Evolutionary conservation across 768 basidiomycete genomes (phyloP), one percentile per base, ranked within the genome.

Genomic region (Rhizopogon vulgaris): DNA sequence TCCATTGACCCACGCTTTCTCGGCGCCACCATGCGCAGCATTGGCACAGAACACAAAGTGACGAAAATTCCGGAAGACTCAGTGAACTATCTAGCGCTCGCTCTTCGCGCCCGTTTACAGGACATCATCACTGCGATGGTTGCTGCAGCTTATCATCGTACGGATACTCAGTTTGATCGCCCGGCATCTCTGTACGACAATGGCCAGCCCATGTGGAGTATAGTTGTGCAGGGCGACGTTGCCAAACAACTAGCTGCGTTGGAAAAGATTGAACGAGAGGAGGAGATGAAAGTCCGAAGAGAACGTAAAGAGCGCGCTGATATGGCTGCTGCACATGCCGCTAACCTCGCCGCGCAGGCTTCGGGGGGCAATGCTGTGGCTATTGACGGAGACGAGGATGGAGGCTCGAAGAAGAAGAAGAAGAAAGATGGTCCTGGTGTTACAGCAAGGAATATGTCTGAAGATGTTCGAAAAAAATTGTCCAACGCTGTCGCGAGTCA

Each of bases 381-480:
- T 0, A 56, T 67, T 10, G 73, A 73, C 24, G 78, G 74, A 8
- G 82, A 78, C 15, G 80, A 78, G 4, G 79, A 74, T 2, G 77
- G 74, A 34, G 78, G 77, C 46, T 84, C 85, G 70, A 90, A 87
- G 72, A 90, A 89, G 67, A 78, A 78, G 70, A 80, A 86, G 68
- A 90, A 90, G 66, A 84, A 86, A 63, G 89, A 90, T 30, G 87
- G 87, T 0, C 88, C 90, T 0, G 87, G 89, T 10, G 86, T 90
- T 10, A 88, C 87, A 0, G 89, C 90, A 50, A 74, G 87, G 52
- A 93, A 92, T 63, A 90, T 94, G 88, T 86, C 84, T 5, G 92
- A 93, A 67, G 92, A 94, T 59, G 87, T 91, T 60, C 75, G 85
- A 58, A 94, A 94, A 76, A 92, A 90, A 65, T 84, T 94, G 84